phyloP scores from a whole-genome alignment of 768 basidiomycete genomes.

The Lactifluus echinatus region DNA sequence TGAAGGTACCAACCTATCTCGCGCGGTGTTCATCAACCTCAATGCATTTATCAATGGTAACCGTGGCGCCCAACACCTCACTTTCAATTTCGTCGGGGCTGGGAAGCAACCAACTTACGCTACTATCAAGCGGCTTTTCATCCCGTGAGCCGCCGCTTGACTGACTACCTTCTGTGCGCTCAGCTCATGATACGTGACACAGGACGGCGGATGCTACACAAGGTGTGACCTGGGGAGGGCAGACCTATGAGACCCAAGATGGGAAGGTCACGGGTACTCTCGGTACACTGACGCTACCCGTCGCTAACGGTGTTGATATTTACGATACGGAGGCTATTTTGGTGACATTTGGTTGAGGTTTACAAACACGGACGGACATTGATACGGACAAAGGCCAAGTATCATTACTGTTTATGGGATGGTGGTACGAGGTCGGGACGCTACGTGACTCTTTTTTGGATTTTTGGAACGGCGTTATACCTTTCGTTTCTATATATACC shows the following conservation, averaged over 20 bases:
- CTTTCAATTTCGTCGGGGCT: neutral
- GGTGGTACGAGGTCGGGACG: neutral
- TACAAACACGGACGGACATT: neutral
- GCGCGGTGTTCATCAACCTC: slow-evolving; percentile 53
- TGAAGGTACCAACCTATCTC: slow-evolving; percentile 35
- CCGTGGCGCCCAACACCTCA: slow-evolving; percentile 3
- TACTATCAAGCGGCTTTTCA: slow-evolving; percentile 41
- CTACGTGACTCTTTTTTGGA: neutral
- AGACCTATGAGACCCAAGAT: slow-evolving; percentile 45
- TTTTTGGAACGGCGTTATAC: neutral
- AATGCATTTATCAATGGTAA: slow-evolving; percentile 31
- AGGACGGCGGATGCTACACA: slow-evolving; percentile 43
- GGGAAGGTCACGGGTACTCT: slow-evolving; percentile 34
- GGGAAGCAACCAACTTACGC: slow-evolving; percentile 29
- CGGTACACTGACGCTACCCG: slow-evolving; percentile 24
- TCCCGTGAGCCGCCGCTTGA: slow-evolving; percentile 32
- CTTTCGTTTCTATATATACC: neutral
- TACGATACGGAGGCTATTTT: slow-evolving; percentile 41
- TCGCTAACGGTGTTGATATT: slow-evolving; percentile 37
- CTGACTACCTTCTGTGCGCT: neutral
- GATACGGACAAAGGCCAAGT: neutral
- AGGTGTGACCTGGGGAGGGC: slow-evolving; percentile 50
- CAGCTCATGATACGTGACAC: neutral
- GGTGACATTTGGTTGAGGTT: slow-evolving; percentile 27
- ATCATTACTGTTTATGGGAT: neutral